These are phyloP conservation scores for Coniferiporia sulphurascens DNA, from an alignment of 1,284 basidiomycete species.

Conservation along the genomic window DNA sequence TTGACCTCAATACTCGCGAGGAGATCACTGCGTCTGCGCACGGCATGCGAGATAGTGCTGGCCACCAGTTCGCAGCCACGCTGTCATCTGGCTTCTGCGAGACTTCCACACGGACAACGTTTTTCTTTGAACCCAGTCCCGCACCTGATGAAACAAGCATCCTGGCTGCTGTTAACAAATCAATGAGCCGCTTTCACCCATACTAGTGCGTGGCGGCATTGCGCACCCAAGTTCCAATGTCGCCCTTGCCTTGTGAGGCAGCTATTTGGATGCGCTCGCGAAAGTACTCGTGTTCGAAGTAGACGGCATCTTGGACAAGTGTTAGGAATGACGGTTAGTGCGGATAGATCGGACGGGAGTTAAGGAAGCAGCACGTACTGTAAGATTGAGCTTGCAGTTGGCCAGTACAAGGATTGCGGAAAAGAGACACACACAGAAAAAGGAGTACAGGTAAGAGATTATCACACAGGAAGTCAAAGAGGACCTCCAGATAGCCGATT, in stretches of 20 bases:
- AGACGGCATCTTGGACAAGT: conserved; percentile 47
- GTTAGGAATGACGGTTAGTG: conserved; percentile 59
- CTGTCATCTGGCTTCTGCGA: neutral
- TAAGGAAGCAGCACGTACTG: conserved; percentile 59
- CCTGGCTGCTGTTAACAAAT: conserved; percentile 56
- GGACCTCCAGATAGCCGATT: conserved; percentile 46
- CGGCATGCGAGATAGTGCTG: conserved; percentile 20
- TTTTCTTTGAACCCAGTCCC: conserved; percentile 21
- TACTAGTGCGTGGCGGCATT: conserved; percentile 65
- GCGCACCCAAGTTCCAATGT: conserved; percentile 58
- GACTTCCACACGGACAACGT: conserved; percentile 36
- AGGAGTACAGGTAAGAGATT: conserved; percentile 53
- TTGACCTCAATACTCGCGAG: conserved; percentile 33
- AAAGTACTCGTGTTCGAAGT: conserved; percentile 57
- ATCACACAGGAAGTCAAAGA: conserved; percentile 52
- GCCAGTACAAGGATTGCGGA: conserved; percentile 49
- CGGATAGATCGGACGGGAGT: conserved; percentile 56
- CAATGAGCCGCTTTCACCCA: conserved; percentile 60
- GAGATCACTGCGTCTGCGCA: conserved; percentile 28
- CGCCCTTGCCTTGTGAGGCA: conserved; percentile 34
- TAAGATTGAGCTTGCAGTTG: conserved; percentile 54
- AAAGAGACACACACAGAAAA: conserved; percentile 38
- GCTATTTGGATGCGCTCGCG: conserved; percentile 35
- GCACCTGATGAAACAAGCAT: conserved; percentile 37
- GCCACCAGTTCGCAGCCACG: neutral